Evolutionary conservation across 805 yeast species (phyloP).

Genomic region (Candida vaughaniae): DNA sequence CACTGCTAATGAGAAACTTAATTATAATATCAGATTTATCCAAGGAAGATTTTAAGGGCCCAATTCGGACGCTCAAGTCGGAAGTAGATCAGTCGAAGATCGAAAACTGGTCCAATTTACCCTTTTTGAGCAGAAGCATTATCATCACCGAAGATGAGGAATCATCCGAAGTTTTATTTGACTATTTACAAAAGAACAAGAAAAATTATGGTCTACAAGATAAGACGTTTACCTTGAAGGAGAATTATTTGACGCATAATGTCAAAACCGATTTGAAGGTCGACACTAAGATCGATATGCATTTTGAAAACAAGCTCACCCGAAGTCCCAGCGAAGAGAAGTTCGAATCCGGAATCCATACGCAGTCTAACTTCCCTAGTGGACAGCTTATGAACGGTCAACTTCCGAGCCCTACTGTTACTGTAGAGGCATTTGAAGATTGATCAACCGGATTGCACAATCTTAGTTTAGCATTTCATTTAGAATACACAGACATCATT

Average conservation of each 20-base stretch:
- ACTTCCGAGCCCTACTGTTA: conserved; percentile 14
- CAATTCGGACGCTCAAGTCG: conserved; percentile 3
- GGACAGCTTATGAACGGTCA: background rate
- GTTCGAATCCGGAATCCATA: background rate
- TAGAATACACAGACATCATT: too few species aligned
- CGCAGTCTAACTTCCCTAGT: background rate
- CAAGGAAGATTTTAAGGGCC: conserved; percentile 25
- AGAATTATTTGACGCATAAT: conserved; percentile 6
- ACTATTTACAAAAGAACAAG: conserved; percentile 17
- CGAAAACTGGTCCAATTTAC: conserved; percentile 35
- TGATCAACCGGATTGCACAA: too few species aligned
- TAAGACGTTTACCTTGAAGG: conserved; percentile 10
- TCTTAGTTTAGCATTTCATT: too few species aligned
- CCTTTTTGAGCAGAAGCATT: conserved; percentile 34
- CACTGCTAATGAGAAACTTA: conserved; percentile 23
- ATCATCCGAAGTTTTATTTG: conserved; percentile 23
- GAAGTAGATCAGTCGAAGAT: conserved; percentile 30
- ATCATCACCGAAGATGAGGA: conserved; percentile 30
- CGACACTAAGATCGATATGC: conserved; percentile 7
- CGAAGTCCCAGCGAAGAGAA: background rate
- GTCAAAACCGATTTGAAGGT: conserved; percentile 9
- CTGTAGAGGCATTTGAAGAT: too few species aligned
- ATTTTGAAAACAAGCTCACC: conserved; percentile 4
- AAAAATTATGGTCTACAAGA: conserved; percentile 9
- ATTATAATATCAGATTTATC: conserved; percentile 35